Evolutionary conservation across 1,284 basidiomycete genomes (phyloP).

Genomic region (Stereum hirsutum): DNA sequence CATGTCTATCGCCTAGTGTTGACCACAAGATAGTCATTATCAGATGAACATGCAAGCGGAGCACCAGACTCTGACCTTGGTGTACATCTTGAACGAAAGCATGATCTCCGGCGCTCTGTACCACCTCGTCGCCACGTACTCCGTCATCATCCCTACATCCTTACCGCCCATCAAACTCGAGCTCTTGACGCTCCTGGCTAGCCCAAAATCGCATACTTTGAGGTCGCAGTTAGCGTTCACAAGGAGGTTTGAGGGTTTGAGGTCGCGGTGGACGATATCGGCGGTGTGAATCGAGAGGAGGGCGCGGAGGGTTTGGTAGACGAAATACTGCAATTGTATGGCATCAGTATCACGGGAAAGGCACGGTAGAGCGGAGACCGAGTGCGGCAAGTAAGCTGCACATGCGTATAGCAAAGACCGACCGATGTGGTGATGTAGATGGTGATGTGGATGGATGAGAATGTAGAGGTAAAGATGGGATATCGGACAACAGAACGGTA

Average conservation of each 20-base stretch:
- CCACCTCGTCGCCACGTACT: conserved; percentile 82
- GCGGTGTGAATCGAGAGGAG: conserved; percentile 80
- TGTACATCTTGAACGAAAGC: conserved; percentile 84
- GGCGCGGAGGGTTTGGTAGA: conserved; percentile 72
- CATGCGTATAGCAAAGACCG: no score
- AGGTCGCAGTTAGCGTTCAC: conserved; percentile 84
- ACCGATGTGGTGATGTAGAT: no score
- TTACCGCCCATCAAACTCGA: conserved; percentile 52
- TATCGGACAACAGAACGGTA: no score
- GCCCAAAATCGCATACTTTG: conserved; percentile 80
- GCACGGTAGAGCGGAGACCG: no score
- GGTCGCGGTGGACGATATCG: conserved; percentile 73
- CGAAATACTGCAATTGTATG: conserved; percentile 47
- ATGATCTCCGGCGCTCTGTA: conserved; percentile 86
- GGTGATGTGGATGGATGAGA: no score
- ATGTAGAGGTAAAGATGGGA: no score
- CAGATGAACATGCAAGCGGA: no score
- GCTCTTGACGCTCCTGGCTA: conserved; percentile 63
- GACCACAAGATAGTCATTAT: background rate
- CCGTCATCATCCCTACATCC: conserved; percentile 72
- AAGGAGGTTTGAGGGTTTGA: conserved; percentile 77
- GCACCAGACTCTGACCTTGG: conserved; percentile 46
- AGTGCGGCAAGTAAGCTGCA: no score
- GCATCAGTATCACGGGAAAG: no score
- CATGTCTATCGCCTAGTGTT: conserved; percentile 60